These are phyloP conservation scores for Agaricus subrufescens DNA, from an alignment of 768 basidiomycete species.

Conservation along the genomic window DNA sequence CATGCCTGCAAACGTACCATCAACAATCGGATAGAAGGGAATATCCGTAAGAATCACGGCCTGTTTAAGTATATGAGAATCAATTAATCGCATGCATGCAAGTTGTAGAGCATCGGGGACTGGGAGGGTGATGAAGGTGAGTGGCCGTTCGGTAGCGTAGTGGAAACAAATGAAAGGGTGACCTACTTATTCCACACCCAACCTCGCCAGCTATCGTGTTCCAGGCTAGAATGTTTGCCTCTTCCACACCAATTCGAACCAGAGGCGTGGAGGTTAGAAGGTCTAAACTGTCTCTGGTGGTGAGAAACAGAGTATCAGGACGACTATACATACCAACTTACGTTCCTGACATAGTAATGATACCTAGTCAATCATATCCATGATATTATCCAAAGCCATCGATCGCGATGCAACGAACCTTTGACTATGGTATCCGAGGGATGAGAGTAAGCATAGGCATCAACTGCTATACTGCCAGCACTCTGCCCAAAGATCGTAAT, in stretches of 20 bases:
- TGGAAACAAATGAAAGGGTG: background rate
- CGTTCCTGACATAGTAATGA: conserved; percentile 31
- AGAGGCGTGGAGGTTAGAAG: background rate
- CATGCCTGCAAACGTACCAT: conserved; percentile 18
- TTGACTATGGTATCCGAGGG: conserved; percentile 26
- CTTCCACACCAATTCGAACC: conserved; percentile 2
- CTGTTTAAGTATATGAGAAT: conserved; percentile 23
- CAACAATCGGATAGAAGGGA: conserved; percentile 22
- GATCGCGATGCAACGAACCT: conserved; percentile 13
- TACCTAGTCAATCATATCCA: conserved; percentile 11
- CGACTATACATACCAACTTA: conserved; percentile 9
- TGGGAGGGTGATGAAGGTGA: background rate
- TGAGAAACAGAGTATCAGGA: background rate
- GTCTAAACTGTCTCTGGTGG: background rate
- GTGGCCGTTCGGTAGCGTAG: background rate
- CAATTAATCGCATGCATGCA: conserved; percentile 29
- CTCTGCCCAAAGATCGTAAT: conserved; percentile 32
- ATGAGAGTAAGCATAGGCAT: conserved; percentile 30
- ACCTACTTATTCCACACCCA: conserved; percentile 27
- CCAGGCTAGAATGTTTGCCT: conserved; percentile 21
- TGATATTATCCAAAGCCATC: background rate
- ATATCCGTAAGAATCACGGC: conserved; percentile 22
- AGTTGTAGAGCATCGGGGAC: conserved; percentile 18
- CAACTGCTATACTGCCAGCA: conserved; percentile 29
- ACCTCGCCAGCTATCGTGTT: conserved; percentile 23